Percentiles rank a stretch among this genome's conserved stretches.
Conservation (phyloP, 345 rosid genomes). For the Kernera saxatilis region DNA sequence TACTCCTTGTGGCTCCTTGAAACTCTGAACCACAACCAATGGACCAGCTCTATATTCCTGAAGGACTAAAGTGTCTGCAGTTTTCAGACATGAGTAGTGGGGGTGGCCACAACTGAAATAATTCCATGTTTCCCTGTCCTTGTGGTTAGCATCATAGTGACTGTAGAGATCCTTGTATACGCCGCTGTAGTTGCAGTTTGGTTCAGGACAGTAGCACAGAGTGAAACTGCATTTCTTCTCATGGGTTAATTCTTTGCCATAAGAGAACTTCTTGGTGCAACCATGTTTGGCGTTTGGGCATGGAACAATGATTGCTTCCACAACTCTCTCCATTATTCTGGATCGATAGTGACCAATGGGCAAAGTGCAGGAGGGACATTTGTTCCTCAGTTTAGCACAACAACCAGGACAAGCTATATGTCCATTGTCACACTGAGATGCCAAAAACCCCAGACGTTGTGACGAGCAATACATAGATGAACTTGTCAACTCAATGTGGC, state of each 20-base stretch:
- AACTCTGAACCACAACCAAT: conserved; percentile 24
- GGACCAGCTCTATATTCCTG: not conserved
- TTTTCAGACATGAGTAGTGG: fast-evolving
- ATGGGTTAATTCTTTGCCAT: not conserved
- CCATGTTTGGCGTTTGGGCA: not conserved
- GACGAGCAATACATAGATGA: no score
- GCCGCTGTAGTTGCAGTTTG: not conserved
- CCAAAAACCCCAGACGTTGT: not conserved
- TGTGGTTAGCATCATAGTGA: not conserved
- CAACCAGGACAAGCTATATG: not conserved
- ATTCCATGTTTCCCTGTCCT: fast-evolving
- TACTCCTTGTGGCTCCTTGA: conserved; percentile 8
- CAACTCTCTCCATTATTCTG: not conserved
- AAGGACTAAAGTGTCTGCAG: not conserved
- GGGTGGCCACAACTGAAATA: not conserved
- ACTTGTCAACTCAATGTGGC: no score
- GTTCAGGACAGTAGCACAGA: not conserved
- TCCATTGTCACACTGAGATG: conserved; percentile 5
- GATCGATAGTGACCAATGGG: not conserved
- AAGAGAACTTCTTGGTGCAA: not conserved
- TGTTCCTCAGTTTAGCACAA: not conserved
- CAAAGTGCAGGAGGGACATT: not conserved
- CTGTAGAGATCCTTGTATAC: not conserved
- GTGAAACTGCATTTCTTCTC: not conserved
- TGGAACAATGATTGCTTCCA: not conserved